Base-by-base conservation (phyloP, 2,329 filamentous ascomycete species). In the Cladophialophora yegresii region DNA sequence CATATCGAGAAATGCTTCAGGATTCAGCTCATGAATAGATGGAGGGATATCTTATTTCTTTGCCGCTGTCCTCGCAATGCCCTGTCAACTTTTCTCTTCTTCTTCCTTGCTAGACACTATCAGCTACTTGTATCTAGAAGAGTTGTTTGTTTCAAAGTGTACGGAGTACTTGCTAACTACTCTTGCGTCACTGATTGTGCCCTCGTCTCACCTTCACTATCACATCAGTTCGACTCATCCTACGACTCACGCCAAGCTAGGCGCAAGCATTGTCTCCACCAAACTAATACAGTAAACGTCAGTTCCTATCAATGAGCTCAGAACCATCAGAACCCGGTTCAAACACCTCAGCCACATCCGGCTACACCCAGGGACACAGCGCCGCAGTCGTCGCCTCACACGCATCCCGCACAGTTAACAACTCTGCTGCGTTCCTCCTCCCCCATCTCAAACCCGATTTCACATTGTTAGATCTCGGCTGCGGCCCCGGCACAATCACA, bases 401-500 rank as follows among this genome's bases (percentile, higher is more conserved):
- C 33, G 28, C 47, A 22, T 62, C 61, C 9, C 73, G 74, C 23
- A 74, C 73, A 22, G 74, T 74, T 6, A 64, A 70, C 26, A 76
- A 75, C 58, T 75, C 72, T 4, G 73, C 73, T 7, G 69, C 77
- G 67, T 82, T 76, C 63, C 71, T 80, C 1, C 67, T 78, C 1
- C 73, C 74, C 7, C 72, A 75, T 54, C 67, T 80, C 16, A 67
- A 71, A 28, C 75, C 76, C 16, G 67, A 70, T 53, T 75, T 73
- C 71, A 72, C 69, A 36, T 71, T 80, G 58, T 73, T 80, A 4
- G 78, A 80, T 62, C 71, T 80, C 10, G 78, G 78, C 22, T 79
- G 77, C 62, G 78, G 78, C 1, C 77, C 78, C 0, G 78, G 77
- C 30, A 76, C 74, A 20, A 79, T 80, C 65, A 79, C 77, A 1